These are phyloP conservation scores for Alternaria dauci DNA, from an alignment of 2,329 filamentous ascomycete species.

Conservation along the genomic window DNA sequence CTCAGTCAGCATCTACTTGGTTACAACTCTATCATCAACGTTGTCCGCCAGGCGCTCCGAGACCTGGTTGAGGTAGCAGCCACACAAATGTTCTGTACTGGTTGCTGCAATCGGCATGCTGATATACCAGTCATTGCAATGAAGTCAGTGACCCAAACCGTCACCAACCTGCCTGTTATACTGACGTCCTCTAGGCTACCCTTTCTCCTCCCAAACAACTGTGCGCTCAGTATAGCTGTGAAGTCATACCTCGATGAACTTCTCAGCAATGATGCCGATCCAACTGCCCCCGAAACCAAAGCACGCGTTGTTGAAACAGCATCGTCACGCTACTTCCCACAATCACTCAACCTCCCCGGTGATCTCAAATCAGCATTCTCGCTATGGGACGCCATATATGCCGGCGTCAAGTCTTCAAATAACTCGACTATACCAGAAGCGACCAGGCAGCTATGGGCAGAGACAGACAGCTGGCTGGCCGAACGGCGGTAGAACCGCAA, in stretches of 20 bases:
- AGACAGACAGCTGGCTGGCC: constrained; percentile 67
- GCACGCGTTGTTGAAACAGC: constrained; percentile 61
- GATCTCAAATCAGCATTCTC: constrained; percentile 69
- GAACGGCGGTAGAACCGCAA: constrained; percentile 34
- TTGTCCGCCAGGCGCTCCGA: constrained; percentile 79
- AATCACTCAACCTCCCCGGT: constrained; percentile 64
- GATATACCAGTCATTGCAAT: constrained; percentile 71
- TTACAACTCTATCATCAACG: constrained; percentile 83
- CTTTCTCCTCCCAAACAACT: constrained; percentile 74
- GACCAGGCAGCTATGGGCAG: constrained; percentile 64
- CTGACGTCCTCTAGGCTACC: constrained; percentile 59
- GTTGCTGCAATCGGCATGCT: constrained; percentile 74
- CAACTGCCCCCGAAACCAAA: constrained; percentile 60
- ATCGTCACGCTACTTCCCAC: constrained; percentile 66
- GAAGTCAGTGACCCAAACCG: constrained; percentile 63
- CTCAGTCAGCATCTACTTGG: constrained; percentile 87
- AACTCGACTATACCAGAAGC: constrained; percentile 52
- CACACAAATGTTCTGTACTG: constrained; percentile 80
- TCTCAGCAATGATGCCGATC: constrained; percentile 63
- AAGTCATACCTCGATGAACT: constrained; percentile 82
- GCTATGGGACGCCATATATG: constrained; percentile 71
- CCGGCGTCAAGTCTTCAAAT: constrained; percentile 64
- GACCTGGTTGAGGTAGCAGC: constrained; percentile 86
- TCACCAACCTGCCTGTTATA: constrained; percentile 25
- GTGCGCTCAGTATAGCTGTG: constrained; percentile 79